Conservation (phyloP, 75 land plant species). For the Sequoiadendron giganteum region DNA sequence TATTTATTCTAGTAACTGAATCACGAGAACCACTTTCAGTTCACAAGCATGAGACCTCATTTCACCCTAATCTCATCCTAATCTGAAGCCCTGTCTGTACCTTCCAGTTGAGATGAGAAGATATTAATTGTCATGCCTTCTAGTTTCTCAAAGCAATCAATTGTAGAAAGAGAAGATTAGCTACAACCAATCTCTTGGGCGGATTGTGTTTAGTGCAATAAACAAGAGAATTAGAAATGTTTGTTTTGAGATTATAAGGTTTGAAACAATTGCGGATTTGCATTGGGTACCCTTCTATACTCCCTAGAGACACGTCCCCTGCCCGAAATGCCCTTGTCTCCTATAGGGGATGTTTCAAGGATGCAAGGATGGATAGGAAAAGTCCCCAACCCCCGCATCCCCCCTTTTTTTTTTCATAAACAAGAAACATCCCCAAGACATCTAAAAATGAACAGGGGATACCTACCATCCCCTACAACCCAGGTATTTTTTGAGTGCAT, state of each 20-base stretch:
- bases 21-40: neutral
- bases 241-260: neutral
- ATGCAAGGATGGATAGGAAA: too few relatives aligned
- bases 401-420: too few relatives aligned
- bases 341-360: too few relatives aligned
- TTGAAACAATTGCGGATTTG: neutral
- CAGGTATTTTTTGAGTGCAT: too few relatives aligned
- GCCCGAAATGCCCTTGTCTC: too few relatives aligned
- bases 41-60: neutral
- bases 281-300: neutral
- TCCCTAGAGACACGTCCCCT: too few relatives aligned
- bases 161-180: neutral
- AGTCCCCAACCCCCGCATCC: too few relatives aligned
- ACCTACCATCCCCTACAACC: too few relatives aligned
- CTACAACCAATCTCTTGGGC: neutral
- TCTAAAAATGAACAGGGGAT: too few relatives aligned
- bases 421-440: too few relatives aligned
- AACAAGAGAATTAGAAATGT: neutral
- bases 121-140: neutral
- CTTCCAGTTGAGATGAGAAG: neutral
- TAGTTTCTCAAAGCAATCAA: neutral
- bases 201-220: neutral
- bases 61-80: neutral
- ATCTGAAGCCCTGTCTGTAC: neutral
- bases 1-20: neutral